Base-by-base conservation (phyloP, 2,329 filamentous ascomycete genomes). In the Paraphoma chrysanthemicola region DNA sequence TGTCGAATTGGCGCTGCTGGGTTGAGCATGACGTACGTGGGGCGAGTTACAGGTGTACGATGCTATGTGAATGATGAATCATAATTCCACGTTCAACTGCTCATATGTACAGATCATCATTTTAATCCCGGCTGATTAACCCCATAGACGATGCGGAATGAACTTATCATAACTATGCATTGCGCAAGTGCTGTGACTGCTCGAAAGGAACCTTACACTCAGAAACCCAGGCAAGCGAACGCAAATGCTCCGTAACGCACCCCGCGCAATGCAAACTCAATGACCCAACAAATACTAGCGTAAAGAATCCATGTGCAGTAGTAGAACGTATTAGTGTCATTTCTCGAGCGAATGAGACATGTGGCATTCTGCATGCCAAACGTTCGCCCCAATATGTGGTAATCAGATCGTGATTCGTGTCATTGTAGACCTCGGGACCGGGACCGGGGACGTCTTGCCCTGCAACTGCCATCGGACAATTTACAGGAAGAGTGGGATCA, bases 231-330 rank as follows among this genome's bases (percentile, higher is more conserved):
- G 29, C 23, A 57, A 63, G 43, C 56, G 57, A 61, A 42, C 57
- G 67, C 59, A 17, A 68, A 72, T 71, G 67, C 69, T 66, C 64
- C 54, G 45, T 62, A 67, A 62, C 53, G 62, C 53, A 65, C 59
- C 62, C 60, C 59, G 56, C 64, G 69, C 71, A 71, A 74, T 72
- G 70, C 71, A 73, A 68, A 60, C 55, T 63, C 51, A 56, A 54
- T 66, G 55, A 64, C 46, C 57, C 58, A 61, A 63, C 59, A 29
- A 51, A 57, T 56, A 56, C 42, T 23, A 28, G 41, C 16, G 31
- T 45, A 54, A 29, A 17, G 23, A 53, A 42, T 47, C 36, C 23
- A 31, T 14, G 43, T 39, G 44, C 31, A 31, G 49, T 39, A 33
- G 49, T 43, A 33, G 43, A 51, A 51, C 42, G 17, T 51, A 44